A percentile compares a stretch with the other conserved stretches of the same genome.
These are phyloP conservation scores for Metschnikowia noctiluminum DNA, from an alignment of 805 yeast species.

Conservation along the genomic window DNA sequence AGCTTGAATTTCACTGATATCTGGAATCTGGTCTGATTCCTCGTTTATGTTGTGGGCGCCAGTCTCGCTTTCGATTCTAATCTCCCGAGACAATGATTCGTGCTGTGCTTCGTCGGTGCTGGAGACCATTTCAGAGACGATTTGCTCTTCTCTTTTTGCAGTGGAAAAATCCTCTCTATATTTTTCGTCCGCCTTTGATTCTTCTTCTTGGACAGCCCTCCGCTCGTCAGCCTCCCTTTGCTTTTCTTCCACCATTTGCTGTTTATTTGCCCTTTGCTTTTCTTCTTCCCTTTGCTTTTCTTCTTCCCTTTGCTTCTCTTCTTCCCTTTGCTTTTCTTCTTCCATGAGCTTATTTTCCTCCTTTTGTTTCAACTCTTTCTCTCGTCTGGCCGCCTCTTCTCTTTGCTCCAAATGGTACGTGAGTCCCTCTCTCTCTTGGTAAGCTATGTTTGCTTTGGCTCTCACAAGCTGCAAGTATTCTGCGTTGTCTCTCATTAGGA, in stretches of 20 bases:
- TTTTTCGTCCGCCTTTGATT: background rate
- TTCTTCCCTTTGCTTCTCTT: background rate
- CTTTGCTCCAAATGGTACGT: conserved; percentile 7
- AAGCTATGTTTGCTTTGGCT: conserved; percentile 43
- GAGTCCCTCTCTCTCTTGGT: conserved; percentile 35
- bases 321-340: background rate
- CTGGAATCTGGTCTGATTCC: no score
- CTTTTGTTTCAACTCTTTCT: background rate
- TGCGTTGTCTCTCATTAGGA: conserved; percentile 56
- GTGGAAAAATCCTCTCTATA: background rate
- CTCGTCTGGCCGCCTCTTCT: background rate
- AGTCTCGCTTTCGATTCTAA: background rate
- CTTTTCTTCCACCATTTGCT: background rate
- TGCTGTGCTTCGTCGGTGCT: no score
- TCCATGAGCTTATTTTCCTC: conserved; percentile 3
- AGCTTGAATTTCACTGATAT: no score
- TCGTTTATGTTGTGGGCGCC: no score
- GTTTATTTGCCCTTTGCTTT: background rate
- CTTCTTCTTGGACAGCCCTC: background rate
- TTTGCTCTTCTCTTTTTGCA: background rate
- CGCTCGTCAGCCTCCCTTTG: background rate
- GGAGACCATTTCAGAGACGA: background rate
- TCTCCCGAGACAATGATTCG: background rate
- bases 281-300: background rate
- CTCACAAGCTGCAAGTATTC: conserved; percentile 36